Evolutionary conservation across 257 asterid species (phyloP).

Genomic region (Scutellaria baicalensis): DNA sequence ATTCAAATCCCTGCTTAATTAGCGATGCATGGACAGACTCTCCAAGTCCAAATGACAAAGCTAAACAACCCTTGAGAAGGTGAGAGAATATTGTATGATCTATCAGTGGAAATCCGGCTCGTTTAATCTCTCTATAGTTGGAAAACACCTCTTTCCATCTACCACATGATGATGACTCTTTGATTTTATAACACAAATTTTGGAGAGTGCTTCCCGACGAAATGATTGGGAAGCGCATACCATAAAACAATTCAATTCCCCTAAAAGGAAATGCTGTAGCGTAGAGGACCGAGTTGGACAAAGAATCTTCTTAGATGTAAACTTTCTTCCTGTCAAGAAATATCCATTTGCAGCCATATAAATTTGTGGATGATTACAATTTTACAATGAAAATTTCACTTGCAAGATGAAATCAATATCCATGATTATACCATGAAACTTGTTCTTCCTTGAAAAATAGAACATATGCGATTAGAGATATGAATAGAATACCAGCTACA

Average conservation of each 20-base stretch:
- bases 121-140: conserved; percentile 32
- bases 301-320: conserved; percentile 8
- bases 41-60: conserved; percentile 37
- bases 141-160: conserved; percentile 53
- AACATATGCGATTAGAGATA: neutral
- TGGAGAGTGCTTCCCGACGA: conserved; percentile 26
- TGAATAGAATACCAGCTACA: neutral
- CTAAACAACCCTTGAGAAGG: conserved; percentile 54
- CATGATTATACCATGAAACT: neutral
- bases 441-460: neutral
- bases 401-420: neutral
- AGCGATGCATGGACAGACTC: conserved; percentile 51
- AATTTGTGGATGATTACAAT: neutral
- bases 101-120: conserved; percentile 28
- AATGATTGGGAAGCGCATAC: conserved; percentile 32
- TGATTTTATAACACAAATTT: conserved; percentile 35
- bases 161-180: conserved; percentile 34
- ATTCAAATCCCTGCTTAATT: conserved; percentile 58
- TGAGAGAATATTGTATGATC: conserved; percentile 60
- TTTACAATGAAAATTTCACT: neutral
- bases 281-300: neutral
- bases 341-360: neutral
- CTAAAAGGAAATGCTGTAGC: neutral
- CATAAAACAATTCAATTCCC: conserved; percentile 2
- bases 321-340: neutral